phyloP scores from a whole-genome alignment of 2,329 filamentous ascomycete genomes.

The Hypoxylon sp. region DNA sequence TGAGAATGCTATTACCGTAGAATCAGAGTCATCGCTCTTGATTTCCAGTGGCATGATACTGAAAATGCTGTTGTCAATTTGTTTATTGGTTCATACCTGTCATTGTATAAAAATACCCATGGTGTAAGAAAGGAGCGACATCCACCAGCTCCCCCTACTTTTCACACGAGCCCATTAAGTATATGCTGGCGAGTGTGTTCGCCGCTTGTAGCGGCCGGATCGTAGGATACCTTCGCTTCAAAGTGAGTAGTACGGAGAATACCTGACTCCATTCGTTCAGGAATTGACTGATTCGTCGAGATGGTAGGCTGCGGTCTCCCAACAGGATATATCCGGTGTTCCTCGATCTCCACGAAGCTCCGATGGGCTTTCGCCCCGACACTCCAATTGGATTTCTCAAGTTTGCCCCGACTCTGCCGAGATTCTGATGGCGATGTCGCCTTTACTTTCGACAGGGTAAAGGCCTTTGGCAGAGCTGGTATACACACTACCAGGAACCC shows the following conservation, averaged over 20 bases:
- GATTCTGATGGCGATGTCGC: not conserved
- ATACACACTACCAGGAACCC: constrained; percentile 9
- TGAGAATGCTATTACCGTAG: not conserved
- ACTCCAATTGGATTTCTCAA: not conserved
- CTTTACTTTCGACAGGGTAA: not conserved
- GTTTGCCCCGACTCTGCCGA: not conserved
- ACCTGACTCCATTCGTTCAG: not conserved
- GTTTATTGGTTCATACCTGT: not conserved
- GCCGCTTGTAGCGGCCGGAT: not conserved
- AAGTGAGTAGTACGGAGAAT: constrained; percentile 7
- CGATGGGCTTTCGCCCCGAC: not conserved
- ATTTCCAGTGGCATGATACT: not conserved
- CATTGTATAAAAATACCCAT: not conserved
- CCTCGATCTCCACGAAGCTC: not conserved
- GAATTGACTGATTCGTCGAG: not conserved
- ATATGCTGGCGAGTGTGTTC: not conserved
- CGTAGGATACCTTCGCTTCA: constrained; percentile 1
- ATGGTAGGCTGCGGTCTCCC: not conserved
- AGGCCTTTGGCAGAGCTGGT: constrained; percentile 10
- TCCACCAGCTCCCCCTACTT: not conserved
- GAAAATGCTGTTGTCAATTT: not conserved
- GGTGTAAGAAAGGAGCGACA: not conserved
- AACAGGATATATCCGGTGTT: not conserved
- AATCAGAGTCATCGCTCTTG: not conserved
- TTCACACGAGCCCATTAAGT: not conserved